Evolutionary conservation across 2,329 filamentous ascomycete genomes (phyloP), one percentile per base, ranked within the genome.

Genomic region (Ramichloridium luteum): DNA sequence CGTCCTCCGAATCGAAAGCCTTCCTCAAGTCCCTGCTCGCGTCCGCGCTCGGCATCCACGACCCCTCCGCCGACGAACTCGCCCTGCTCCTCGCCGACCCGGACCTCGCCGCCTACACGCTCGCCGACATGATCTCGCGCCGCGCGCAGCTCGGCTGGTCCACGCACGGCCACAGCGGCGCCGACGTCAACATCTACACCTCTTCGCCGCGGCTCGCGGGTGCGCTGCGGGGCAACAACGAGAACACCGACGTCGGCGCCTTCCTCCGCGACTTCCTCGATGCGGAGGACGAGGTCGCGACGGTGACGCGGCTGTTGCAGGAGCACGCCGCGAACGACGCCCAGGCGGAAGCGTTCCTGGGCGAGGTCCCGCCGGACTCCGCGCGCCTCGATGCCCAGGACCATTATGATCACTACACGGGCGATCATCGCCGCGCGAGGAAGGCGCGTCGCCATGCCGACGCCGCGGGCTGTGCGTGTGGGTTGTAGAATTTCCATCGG

Each of bases 161-260:
- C 41, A 93, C 86, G 0, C 88, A 94, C 55, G 90, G 90, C 16
- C 90, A 98, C 38, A 50, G 51, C 52, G 90, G 79, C 31, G 85
- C 90, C 5, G 90, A 98, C 53, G 90, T 98, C 29, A 98, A 98
- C 57, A 83, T 98, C 44, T 98, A 96, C 60, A 79, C 81, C 31
- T 86, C 80, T 0, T 76, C 81, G 3, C 67, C 72, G 0, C n/a
- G 8, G 8, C 67, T 71, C 22, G 60, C 64, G 16, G 72, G 77
- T 1, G 64, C 68, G 10, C 65, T 93, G 5, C 62, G 72, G 3
- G 88, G 88, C 5, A 96, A 96, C 55, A 77, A 92, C 33, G 90
- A 98, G 64, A 98, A 98, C 54, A 96, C 78, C 1, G 85, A 96
- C 15, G 70, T 98, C 1, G 90, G 90, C 18, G 64, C 70, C 27